phyloP scores from a whole-genome alignment of 2,329 filamentous ascomycete species.

The Colletotrichum sp. region DNA sequence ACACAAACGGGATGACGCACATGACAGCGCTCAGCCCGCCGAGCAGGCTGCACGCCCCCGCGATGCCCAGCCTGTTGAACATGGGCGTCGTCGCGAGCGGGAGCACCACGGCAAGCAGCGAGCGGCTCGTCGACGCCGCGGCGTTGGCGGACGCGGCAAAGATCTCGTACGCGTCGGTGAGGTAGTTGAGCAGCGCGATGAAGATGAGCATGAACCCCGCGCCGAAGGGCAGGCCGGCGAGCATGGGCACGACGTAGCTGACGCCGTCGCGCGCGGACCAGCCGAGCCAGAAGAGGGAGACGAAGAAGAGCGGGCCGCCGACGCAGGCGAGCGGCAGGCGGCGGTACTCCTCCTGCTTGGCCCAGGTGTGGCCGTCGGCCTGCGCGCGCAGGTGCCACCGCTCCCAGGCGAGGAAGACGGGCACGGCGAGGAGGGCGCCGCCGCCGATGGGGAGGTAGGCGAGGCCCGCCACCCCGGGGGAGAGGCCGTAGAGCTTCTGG shows the following conservation, averaged over 20 bases:
- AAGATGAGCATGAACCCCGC: constrained; percentile 68
- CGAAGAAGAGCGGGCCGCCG: constrained; percentile 67
- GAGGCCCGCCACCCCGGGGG: constrained; percentile 68
- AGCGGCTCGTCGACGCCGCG: constrained; percentile 23
- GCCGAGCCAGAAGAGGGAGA: constrained; percentile 66
- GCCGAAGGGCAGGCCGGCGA: constrained; percentile 67
- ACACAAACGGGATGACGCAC: constrained; percentile 56
- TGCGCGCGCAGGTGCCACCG: constrained; percentile 34
- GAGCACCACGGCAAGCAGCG: constrained; percentile 42
- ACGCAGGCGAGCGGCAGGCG: constrained; percentile 75
- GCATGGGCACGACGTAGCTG: constrained; percentile 60
- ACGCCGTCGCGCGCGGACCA: constrained; percentile 57
- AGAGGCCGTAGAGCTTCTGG: constrained; percentile 65
- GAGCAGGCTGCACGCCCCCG: constrained; percentile 57
- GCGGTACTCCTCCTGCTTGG: constrained; percentile 67
- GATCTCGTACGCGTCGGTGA: constrained; percentile 71
- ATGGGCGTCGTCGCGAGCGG: constrained; percentile 60
- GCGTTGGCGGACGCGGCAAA: constrained; percentile 48
- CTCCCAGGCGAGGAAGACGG: constrained; percentile 65
- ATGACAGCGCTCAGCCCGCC: constrained; percentile 56
- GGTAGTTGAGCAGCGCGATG: constrained; percentile 68
- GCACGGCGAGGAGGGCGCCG: constrained; percentile 63
- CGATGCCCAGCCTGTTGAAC: constrained; percentile 52
- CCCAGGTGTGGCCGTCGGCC: constrained; percentile 55
- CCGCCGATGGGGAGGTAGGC: constrained; percentile 72